Base-by-base conservation (phyloP, 2,329 filamentous ascomycete genomes). In the Teratosphaeriaceae sp. region DNA sequence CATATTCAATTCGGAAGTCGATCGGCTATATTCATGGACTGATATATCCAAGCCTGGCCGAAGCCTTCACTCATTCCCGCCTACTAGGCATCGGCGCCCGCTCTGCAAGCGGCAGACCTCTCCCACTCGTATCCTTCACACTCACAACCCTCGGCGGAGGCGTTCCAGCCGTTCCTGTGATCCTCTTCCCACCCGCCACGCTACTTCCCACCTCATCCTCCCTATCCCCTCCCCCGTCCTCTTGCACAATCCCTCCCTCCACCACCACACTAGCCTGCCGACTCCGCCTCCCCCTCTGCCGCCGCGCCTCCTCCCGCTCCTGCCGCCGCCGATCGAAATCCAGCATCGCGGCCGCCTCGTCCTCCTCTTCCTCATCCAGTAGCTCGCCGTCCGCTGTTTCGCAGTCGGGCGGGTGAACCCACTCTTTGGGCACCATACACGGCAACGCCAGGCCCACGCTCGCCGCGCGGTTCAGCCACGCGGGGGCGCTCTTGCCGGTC, bases 401-500 rank as follows among this genome's bases (percentile, higher is more conserved):
- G 57, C 79, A 82, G 54, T 88, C 85, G 2, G 86, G 86, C 38
- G 85, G 82, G 35, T 82, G 78, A 49, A 92, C 79, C 86, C 86
- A 92, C 58, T 89, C 85, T 47, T 76, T 75, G 11, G 87, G 87
- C 36, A 94, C 85, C 16, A 94, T 76, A 61, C 87, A 94, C 12
- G 87, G 87, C 26, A 94, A 65, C 11, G 84, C 84, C 40, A 89
- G 76, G 29, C 87, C 87, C 49, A 94, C 86, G 53, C 78, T 83
- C n/a, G 87, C 87, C 1, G 87, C 87, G 43, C 87, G 78, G 58
- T 94, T 94, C 42, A 94, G 68, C 84, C 86, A 94, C 15, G 65
- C 66, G 0, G 87, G 87, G 0, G 84, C 84, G 1, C 79, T 69
- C 35, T 78, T 75, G 5, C 81, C 79, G 2, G 85, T 90, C 42